Evolutionary conservation across 441 rosid genomes (phyloP).

Genomic region (Breynia disticha): DNA sequence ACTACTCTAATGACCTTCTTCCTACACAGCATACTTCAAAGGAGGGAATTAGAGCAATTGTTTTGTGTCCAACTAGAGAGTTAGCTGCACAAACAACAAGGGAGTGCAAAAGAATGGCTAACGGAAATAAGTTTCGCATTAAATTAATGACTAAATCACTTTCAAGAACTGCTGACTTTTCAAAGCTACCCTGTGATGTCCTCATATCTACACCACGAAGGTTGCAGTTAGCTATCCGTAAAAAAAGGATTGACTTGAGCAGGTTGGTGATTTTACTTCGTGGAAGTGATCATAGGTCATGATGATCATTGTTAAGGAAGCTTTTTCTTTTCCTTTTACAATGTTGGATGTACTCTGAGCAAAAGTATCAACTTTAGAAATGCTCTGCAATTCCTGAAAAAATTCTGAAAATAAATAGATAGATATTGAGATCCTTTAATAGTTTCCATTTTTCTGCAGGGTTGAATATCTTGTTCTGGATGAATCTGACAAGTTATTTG

Average conservation of each 20-base stretch:
- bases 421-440: constrained; percentile 7
- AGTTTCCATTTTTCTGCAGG: constrained; percentile 31
- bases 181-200: constrained; percentile 65
- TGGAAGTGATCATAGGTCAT: not conserved
- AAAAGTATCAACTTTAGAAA: not conserved
- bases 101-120: constrained; percentile 76
- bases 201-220: constrained; percentile 83
- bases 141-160: constrained; percentile 77
- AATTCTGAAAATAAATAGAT: not conserved
- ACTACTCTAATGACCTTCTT: constrained; percentile 13
- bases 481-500: constrained; percentile 94
- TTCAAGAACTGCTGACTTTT: constrained; percentile 42
- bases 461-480: constrained; percentile 90
- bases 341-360: not conserved
- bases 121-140: constrained; percentile 58
- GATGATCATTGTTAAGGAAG: not conserved
- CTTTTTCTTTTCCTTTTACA: not conserved
- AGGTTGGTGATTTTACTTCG: constrained; percentile 34
- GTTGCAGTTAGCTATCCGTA: constrained; percentile 50
- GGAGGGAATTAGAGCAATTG: constrained; percentile 68
- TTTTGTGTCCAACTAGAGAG: constrained; percentile 79
- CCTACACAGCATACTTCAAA: constrained; percentile 39
- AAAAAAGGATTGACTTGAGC: constrained; percentile 68
- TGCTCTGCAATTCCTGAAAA: not conserved
- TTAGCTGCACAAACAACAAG: constrained; percentile 81